A percentile compares a stretch with the other conserved stretches of the same genome.
Evolutionary conservation across 345 rosid genomes (phyloP).

Genomic region (Odontarrhena argentea): DNA sequence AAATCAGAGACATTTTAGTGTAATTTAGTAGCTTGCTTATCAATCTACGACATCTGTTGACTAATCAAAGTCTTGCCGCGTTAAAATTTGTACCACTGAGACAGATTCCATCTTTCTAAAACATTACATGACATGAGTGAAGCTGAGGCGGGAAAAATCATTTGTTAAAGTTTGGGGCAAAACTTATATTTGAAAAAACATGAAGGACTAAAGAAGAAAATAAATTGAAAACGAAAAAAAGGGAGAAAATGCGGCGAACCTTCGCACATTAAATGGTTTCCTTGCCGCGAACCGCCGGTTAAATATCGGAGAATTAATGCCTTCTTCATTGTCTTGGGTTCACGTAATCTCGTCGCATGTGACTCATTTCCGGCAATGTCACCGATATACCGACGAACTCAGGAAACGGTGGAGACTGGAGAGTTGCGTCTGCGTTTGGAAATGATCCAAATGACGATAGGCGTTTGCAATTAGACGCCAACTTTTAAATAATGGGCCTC

Average conservation of each 20-base stretch:
- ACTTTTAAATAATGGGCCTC: neutral
- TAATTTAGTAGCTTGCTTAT: slow-evolving; percentile 2
- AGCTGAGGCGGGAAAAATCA: neutral
- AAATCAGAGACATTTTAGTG: neutral
- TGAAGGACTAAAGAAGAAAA: too few relatives aligned
- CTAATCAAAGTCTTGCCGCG: slow-evolving; percentile 1
- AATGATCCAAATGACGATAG: neutral
- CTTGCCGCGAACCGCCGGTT: neutral
- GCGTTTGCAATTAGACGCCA: neutral
- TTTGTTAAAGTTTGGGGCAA: neutral
- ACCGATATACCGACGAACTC: slow-evolving; percentile 4
- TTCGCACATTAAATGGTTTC: too few relatives aligned
- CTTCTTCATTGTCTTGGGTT: too few relatives aligned
- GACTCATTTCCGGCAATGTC: neutral
- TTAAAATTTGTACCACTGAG: neutral
- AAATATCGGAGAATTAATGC: neutral
- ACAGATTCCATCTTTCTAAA: neutral
- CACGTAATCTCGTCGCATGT: neutral
- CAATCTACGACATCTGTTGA: slow-evolving; percentile 16
- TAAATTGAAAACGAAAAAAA: too few relatives aligned
- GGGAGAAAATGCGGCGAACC: too few relatives aligned
- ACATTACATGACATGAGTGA: neutral
- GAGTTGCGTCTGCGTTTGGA: too few relatives aligned
- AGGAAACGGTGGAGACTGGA: neutral
- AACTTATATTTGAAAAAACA: neutral